These are phyloP conservation scores for Microcyclospora tardicrescens DNA, from an alignment of 2,329 filamentous ascomycete genomes.

Conservation along the genomic window DNA sequence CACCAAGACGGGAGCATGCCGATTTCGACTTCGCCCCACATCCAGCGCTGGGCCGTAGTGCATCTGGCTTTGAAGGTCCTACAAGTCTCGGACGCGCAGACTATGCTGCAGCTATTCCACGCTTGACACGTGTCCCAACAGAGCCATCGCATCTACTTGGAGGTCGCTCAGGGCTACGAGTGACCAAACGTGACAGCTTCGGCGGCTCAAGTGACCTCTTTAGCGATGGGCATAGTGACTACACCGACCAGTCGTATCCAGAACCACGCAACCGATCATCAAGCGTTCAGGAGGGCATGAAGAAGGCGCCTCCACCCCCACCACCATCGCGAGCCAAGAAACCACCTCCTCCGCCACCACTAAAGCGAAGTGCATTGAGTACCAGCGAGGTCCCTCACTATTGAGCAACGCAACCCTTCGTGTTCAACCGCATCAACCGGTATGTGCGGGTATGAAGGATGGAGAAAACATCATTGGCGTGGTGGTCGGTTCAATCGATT, in stretches of 20 bases:
- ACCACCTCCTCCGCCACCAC: constrained; percentile 50
- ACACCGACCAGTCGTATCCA: constrained; percentile 33
- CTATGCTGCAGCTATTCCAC: constrained; percentile 33
- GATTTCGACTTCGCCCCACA: constrained; percentile 33
- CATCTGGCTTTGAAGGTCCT: constrained; percentile 44
- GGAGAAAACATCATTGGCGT: too few species aligned
- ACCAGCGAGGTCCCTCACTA: constrained; percentile 23
- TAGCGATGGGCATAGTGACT: constrained; percentile 38
- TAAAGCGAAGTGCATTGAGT: constrained; percentile 45
- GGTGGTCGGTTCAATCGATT: too few species aligned
- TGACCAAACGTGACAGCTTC: constrained; percentile 17
- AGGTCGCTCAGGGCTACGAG: constrained; percentile 35
- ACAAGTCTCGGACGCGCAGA: constrained; percentile 36
- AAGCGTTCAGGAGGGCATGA: constrained; percentile 14
- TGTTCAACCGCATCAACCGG: too few species aligned
- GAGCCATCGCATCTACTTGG: constrained; percentile 40
- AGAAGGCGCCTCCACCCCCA: constrained; percentile 50
- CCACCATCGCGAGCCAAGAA: constrained; percentile 48
- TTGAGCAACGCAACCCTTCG: constrained; percentile 3
- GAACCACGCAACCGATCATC: constrained; percentile 1
- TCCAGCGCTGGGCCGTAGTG: constrained; percentile 35
- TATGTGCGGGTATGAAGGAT: too few species aligned
- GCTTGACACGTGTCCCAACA: constrained; percentile 41
- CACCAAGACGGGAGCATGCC: constrained; percentile 28
- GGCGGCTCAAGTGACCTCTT: constrained; percentile 33